These are phyloP conservation scores for Scutellaria minor DNA, from an alignment of 257 asterid species.

Conservation along the genomic window DNA sequence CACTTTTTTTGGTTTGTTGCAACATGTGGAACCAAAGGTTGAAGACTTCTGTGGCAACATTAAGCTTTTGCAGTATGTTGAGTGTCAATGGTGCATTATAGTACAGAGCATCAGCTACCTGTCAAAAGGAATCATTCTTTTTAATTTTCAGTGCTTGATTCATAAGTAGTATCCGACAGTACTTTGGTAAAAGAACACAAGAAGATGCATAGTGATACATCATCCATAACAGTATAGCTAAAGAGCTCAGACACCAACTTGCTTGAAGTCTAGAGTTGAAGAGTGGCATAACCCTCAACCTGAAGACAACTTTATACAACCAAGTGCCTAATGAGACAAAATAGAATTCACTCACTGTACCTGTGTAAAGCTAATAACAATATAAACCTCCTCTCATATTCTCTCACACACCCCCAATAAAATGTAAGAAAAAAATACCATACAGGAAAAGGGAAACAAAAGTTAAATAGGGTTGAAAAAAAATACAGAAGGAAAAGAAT, in stretches of 20 bases:
- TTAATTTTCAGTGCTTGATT: conserved; percentile 21
- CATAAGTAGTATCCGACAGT: conserved; percentile 19
- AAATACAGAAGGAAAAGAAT: not conserved
- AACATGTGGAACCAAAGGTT: conserved; percentile 97
- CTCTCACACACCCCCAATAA: no score
- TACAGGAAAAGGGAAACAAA: conserved; percentile 8
- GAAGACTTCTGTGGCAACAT: conserved; percentile 85
- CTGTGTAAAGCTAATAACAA: not conserved
- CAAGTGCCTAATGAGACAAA: not conserved
- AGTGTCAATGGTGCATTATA: conserved; percentile 80
- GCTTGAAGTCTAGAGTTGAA: not conserved
- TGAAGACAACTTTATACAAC: not conserved
- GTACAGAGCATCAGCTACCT: conserved; percentile 96
- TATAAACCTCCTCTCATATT: not conserved
- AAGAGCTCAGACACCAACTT: not conserved
- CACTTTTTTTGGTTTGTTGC: conserved; percentile 86
- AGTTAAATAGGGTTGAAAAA: not conserved
- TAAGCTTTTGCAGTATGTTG: conserved; percentile 83
- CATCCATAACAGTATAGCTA: not conserved
- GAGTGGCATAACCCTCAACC: conserved; percentile 5
- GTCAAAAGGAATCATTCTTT: conserved; percentile 36
- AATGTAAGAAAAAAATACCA: not conserved
- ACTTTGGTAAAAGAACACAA: conserved; percentile 1
- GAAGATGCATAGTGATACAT: not conserved
- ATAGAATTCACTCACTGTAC: not conserved